A percentile compares a stretch with the other conserved stretches of the same genome.
Evolutionary conservation across 179 eudicot genomes (phyloP).

Genomic region (Corrigiola litoralis): DNA sequence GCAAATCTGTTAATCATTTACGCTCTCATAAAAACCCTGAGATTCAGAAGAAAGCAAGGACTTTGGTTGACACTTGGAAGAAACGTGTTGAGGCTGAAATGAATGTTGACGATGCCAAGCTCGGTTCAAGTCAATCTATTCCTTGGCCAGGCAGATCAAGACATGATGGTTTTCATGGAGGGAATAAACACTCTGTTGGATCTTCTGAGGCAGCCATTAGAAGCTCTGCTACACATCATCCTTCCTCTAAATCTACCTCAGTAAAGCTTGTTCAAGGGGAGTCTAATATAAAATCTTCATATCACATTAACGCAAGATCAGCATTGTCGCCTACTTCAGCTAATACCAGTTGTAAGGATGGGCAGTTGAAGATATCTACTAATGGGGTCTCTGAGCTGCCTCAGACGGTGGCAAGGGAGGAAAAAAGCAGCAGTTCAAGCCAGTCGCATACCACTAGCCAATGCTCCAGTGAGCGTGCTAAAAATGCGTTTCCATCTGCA

Average conservation of each 20-base stretch:
- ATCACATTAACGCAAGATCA: conserved; percentile 29
- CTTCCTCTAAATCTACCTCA: conserved; percentile 41
- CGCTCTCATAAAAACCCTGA: conserved; percentile 71
- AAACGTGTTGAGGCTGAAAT: conserved; percentile 96
- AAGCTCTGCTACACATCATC: conserved; percentile 38
- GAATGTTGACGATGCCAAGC: conserved; percentile 58
- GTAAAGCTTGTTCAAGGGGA: conserved; percentile 47
- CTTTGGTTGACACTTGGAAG: conserved; percentile 94
- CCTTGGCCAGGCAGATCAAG: conserved; percentile 62
- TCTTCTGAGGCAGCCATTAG: conserved; percentile 44
- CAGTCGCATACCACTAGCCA: conserved; percentile 74
- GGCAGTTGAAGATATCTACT: conserved; percentile 9
- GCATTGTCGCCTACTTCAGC: conserved; percentile 29
- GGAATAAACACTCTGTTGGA: conserved; percentile 33
- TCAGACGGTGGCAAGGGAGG: conserved; percentile 51
- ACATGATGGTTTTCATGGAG: conserved; percentile 52
- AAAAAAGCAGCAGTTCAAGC: conserved; percentile 74
- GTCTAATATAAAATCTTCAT: conserved; percentile 26
- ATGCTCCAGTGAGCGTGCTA: conserved; percentile 62
- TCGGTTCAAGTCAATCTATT: conserved; percentile 53
- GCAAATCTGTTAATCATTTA: conserved; percentile 86
- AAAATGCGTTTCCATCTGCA: conserved; percentile 25
- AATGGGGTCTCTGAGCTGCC: conserved; percentile 41
- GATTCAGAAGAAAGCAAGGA: conserved; percentile 86
- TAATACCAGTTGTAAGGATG: conserved; percentile 32